phyloP scores from a whole-genome alignment of 1,284 basidiomycete species.

The Ceratobasidium papillatum region DNA sequence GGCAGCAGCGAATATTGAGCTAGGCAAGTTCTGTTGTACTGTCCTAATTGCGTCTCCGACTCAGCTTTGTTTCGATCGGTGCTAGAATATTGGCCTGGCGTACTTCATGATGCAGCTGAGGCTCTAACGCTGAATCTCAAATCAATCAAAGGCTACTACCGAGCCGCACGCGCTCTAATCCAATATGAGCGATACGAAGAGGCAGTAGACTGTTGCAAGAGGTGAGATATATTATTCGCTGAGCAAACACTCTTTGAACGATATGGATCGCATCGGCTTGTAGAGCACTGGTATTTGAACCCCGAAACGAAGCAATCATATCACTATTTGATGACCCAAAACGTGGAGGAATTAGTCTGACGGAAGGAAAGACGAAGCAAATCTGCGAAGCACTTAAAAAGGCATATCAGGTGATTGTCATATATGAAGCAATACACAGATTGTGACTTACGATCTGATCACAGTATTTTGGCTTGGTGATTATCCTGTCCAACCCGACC shows the following conservation, averaged over 20 bases:
- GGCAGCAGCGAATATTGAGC: slow-evolving; percentile 60
- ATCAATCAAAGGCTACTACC: slow-evolving; percentile 55
- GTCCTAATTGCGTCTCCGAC: slow-evolving; percentile 25
- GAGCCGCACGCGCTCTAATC: slow-evolving; percentile 55
- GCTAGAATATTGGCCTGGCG: slow-evolving; percentile 57
- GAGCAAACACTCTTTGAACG: neutral
- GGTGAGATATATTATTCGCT: neutral
- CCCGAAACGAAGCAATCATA: slow-evolving; percentile 16
- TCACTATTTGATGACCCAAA: slow-evolving; percentile 20
- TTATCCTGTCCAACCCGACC: neutral
- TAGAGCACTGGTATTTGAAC: slow-evolving; percentile 9
- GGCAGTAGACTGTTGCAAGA: slow-evolving; percentile 50
- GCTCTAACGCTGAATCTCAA: slow-evolving; percentile 53
- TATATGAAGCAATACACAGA: neutral
- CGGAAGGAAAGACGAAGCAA: neutral
- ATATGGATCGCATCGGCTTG: neutral
- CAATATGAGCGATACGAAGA: slow-evolving; percentile 56
- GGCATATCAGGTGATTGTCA: neutral
- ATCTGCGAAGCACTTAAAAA: neutral
- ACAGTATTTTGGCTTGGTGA: neutral
- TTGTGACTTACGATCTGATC: neutral
- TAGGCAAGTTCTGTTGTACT: slow-evolving; percentile 49
- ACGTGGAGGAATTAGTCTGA: neutral
- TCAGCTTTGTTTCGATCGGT: neutral
- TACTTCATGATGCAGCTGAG: slow-evolving; percentile 56